Evolutionary conservation across 768 basidiomycete genomes (phyloP).

Genomic region (Rhodotorula graminis): DNA sequence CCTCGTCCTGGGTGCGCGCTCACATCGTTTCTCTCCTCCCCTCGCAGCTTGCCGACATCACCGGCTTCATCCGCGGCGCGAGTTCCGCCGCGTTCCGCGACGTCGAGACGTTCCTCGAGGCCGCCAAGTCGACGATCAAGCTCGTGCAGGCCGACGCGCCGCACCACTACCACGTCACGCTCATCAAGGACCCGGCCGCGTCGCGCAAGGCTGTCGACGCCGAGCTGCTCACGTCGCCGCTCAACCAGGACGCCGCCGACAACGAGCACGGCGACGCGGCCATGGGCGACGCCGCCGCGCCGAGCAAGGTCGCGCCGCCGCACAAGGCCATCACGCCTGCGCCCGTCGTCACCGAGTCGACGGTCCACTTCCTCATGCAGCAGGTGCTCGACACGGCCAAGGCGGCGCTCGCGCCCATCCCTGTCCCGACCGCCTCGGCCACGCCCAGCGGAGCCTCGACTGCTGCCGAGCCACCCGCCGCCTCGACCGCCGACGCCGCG

Average conservation of each 20-base stretch:
- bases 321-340: constrained; percentile 44
- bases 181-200: constrained; percentile 51
- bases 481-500: not conserved
- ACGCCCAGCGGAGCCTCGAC: not conserved
- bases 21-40: no score
- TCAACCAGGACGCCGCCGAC: constrained; percentile 9
- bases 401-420: constrained; percentile 44
- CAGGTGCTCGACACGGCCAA: constrained; percentile 66
- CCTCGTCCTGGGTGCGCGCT: not conserved
- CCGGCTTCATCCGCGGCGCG: constrained; percentile 68
- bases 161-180: constrained; percentile 54
- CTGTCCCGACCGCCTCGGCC: not conserved
- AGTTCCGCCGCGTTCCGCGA: constrained; percentile 77
- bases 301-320: constrained; percentile 13
- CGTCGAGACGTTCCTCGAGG: constrained; percentile 67
- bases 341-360: constrained; percentile 41
- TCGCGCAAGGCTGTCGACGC: constrained; percentile 6
- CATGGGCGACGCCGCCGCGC: constrained; percentile 14
- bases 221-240: constrained; percentile 29
- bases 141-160: constrained; percentile 62
- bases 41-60: constrained; percentile 57
- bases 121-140: constrained; percentile 65
- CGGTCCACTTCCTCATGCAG: constrained; percentile 61
- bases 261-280: constrained; percentile 5
- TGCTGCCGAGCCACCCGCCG: no score